phyloP scores from a whole-genome alignment of 148 eudicot genomes.

The Silene uniflora region DNA sequence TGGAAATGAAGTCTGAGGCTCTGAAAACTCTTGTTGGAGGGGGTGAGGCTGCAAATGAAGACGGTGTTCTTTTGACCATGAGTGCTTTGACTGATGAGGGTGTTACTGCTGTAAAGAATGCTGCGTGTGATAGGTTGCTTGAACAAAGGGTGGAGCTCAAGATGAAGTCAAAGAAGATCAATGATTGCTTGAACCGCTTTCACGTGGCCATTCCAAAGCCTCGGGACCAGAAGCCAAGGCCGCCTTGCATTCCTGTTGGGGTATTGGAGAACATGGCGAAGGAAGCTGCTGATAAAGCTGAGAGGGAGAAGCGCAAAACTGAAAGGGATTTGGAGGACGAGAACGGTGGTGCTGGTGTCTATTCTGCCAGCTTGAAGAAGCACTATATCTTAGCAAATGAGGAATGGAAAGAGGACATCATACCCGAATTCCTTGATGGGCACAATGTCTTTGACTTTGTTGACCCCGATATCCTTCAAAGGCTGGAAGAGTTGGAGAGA shows the following conservation, averaged over 20 bases:
- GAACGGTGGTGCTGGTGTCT: slow-evolving; percentile 97
- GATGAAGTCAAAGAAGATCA: slow-evolving; percentile 92
- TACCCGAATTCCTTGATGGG: slow-evolving; percentile 88
- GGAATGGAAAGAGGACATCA: slow-evolving; percentile 86
- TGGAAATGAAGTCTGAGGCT: slow-evolving; percentile 85
- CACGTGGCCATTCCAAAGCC: slow-evolving; percentile 89
- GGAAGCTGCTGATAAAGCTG: slow-evolving; percentile 37
- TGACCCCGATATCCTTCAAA: slow-evolving; percentile 77
- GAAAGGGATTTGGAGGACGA: slow-evolving; percentile 81
- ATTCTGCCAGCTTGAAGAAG: slow-evolving; percentile 82
- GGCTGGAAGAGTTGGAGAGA: slow-evolving; percentile 86
- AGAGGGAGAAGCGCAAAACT: slow-evolving; percentile 52
- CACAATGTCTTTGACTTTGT: slow-evolving; percentile 85
- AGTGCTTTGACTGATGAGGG: slow-evolving; percentile 89
- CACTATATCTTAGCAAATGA: slow-evolving; percentile 72
- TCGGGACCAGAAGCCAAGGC: slow-evolving; percentile 75
- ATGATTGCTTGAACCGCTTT: slow-evolving; percentile 83
- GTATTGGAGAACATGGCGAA: slow-evolving; percentile 74
- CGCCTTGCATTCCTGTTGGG: slow-evolving; percentile 71
- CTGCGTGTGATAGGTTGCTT: slow-evolving; percentile 85
- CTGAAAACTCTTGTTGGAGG: slow-evolving; percentile 77
- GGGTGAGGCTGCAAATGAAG: slow-evolving; percentile 63
- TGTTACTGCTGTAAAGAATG: slow-evolving; percentile 74
- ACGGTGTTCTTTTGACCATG: slow-evolving; percentile 71
- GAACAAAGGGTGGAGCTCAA: slow-evolving; percentile 88